phyloP scores from a whole-genome alignment of 768 basidiomycete species.

The Podaxis rugospora region DNA sequence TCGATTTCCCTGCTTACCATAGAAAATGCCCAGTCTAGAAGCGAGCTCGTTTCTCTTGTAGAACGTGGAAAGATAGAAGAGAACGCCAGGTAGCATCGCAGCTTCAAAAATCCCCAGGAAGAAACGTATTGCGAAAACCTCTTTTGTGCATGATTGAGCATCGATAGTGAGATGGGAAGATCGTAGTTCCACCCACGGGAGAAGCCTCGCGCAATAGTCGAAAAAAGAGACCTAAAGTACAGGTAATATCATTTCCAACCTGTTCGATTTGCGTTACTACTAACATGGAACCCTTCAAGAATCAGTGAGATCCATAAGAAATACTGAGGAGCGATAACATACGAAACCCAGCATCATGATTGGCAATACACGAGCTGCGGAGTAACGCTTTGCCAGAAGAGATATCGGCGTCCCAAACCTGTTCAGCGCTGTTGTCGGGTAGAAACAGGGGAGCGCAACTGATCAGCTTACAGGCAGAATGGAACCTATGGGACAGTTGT shows the following conservation, averaged over 20 bases:
- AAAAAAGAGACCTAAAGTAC: conserved; percentile 35
- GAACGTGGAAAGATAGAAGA: conserved; percentile 49
- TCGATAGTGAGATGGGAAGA: no score
- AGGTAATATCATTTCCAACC: neutral
- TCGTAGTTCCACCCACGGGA: conserved; percentile 24
- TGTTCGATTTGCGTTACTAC: conserved; percentile 1
- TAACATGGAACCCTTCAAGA: conserved; percentile 36
- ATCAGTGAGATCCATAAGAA: neutral
- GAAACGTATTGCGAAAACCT: conserved; percentile 45
- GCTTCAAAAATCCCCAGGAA: conserved; percentile 49
- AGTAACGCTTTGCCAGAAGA: conserved; percentile 43
- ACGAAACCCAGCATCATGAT: conserved; percentile 50
- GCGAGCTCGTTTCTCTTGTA: conserved; percentile 49
- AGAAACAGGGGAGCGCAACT: neutral
- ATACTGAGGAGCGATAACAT: conserved; percentile 13
- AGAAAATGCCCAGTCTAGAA: conserved; percentile 45
- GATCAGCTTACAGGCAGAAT: conserved; percentile 37
- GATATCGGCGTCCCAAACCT: conserved; percentile 48
- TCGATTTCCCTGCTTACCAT: conserved; percentile 24
- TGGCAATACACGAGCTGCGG: conserved; percentile 42
- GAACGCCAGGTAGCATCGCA: conserved; percentile 45
- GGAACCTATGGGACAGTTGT: conserved; percentile 28
- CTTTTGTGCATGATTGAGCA: conserved; percentile 14
- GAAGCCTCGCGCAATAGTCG: conserved; percentile 42
- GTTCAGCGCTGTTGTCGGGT: neutral